phyloP scores from a whole-genome alignment of 192 early-diverging fungal species.

The Gryganskiella cystojenkinii region DNA sequence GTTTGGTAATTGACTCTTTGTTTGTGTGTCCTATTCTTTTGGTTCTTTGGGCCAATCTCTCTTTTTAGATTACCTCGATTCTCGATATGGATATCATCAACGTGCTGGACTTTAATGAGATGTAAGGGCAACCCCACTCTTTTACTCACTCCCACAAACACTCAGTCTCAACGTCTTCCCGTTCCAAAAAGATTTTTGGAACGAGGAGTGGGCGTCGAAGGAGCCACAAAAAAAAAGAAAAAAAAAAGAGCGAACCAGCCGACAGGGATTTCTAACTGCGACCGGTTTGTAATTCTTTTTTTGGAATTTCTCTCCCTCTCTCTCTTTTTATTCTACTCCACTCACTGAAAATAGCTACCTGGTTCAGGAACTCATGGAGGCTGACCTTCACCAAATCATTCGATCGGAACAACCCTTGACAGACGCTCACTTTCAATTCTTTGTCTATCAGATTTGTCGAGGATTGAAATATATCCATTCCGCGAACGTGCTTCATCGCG shows the following conservation, averaged over 20 bases:
- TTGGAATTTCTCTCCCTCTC: no score
- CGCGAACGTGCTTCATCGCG: constrained; percentile 95
- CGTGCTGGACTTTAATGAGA: constrained; percentile 89
- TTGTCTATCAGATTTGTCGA: constrained; percentile 96
- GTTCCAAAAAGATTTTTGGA: no score
- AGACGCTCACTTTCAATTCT: constrained; percentile 98
- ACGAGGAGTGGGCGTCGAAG: no score
- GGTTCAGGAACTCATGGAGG: constrained; percentile 99
- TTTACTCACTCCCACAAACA: no score
- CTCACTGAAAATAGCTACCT: constrained; percentile 66
- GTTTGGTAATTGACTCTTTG: no score
- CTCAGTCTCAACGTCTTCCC: no score
- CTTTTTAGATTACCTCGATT: constrained; percentile 79
- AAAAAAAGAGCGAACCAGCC: no score
- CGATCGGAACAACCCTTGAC: constrained; percentile 91
- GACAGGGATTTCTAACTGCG: no score
- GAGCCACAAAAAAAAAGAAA: no score
- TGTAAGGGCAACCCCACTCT: constrained; percentile 55
- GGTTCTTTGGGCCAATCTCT: no score
- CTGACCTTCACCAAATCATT: constrained; percentile 98
- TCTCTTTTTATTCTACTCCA: neutral
- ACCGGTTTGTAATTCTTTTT: no score
- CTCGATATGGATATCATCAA: constrained; percentile 93
- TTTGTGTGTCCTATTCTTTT: no score
- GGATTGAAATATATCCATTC: constrained; percentile 99